Percentiles rank a stretch among this genome's conserved stretches.
Conservation (phyloP, 768 basidiomycete species). For the Trametes punicea region DNA sequence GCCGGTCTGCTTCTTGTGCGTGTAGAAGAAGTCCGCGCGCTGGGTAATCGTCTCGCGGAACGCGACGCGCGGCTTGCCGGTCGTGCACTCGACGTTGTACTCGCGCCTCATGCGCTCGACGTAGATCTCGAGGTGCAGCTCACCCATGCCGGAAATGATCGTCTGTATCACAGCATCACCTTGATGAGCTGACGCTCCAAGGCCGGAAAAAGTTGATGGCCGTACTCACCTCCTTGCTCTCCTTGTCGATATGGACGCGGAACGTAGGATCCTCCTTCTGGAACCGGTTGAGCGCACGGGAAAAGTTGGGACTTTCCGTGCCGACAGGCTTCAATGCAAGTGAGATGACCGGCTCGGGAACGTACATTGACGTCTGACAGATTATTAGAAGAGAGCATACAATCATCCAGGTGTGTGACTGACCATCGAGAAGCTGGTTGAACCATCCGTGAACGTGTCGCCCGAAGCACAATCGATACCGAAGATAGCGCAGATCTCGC, state of each 20-base stretch:
- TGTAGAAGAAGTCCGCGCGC: constrained; percentile 79
- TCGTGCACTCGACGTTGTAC: constrained; percentile 89
- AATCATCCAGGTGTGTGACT: neutral
- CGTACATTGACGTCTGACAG: constrained; percentile 90
- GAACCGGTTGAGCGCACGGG: constrained; percentile 94
- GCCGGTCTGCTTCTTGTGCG: constrained; percentile 97
- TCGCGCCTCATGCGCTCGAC: constrained; percentile 99
- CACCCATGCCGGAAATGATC: constrained; percentile 99
- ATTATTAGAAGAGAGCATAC: neutral
- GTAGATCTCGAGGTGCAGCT: constrained; percentile 97
- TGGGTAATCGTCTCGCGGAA: constrained; percentile 94
- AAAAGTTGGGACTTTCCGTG: constrained; percentile 93
- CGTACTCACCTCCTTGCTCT: constrained; percentile 80
- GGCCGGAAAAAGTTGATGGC: neutral
- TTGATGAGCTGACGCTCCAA: neutral
- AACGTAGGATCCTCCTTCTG: constrained; percentile 99
- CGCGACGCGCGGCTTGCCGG: constrained; percentile 94
- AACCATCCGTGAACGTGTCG: constrained; percentile 95
- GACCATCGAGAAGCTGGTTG: constrained; percentile 91
- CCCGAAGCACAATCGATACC: constrained; percentile 98
- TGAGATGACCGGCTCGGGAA: constrained; percentile 97
- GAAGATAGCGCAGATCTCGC: constrained; percentile 99
- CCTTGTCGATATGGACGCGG: constrained; percentile 91
- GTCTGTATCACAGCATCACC: constrained; percentile 57
- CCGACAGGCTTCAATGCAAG: constrained; percentile 90